Conservation (phyloP, 1,284 basidiomycete species). For the Heterobasidion irregulare region DNA sequence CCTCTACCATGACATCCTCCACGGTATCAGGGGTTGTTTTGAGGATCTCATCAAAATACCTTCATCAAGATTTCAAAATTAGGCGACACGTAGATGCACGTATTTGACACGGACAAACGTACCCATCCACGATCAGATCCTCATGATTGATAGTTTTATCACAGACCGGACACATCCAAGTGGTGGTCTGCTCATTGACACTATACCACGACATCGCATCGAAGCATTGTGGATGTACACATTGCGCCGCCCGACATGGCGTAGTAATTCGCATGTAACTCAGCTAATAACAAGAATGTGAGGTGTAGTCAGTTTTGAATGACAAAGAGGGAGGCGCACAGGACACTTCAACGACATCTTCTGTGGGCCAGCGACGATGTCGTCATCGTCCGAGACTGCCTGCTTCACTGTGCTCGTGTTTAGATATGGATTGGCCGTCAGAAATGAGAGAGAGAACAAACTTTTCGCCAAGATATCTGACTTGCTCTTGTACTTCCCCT, state of each 20-base stretch:
- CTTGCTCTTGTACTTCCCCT: slow-evolving; percentile 54
- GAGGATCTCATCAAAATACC: slow-evolving; percentile 81
- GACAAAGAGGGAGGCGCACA: slow-evolving; percentile 38
- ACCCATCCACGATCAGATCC: slow-evolving; percentile 91
- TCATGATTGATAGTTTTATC: slow-evolving; percentile 71
- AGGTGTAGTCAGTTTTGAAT: background rate
- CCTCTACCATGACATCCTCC: slow-evolving; percentile 91
- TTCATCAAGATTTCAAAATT: slow-evolving; percentile 18
- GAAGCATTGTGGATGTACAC: slow-evolving; percentile 93
- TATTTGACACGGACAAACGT: slow-evolving; percentile 21
- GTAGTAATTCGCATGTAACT: slow-evolving; percentile 83
- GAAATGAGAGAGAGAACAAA: background rate
- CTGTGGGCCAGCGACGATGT: slow-evolving; percentile 81
- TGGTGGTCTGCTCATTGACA: slow-evolving; percentile 94
- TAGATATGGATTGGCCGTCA: background rate
- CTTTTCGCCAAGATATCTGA: slow-evolving; percentile 65
- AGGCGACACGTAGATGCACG: slow-evolving; percentile 2
- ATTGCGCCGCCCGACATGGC: slow-evolving; percentile 80
- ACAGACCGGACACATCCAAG: slow-evolving; percentile 96
- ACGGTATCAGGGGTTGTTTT: slow-evolving; percentile 68
- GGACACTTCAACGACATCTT: slow-evolving; percentile 90
- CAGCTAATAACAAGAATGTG: slow-evolving; percentile 40
- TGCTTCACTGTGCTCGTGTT: slow-evolving; percentile 43
- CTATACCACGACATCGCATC: slow-evolving; percentile 93
- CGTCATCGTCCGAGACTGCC: slow-evolving; percentile 65